Base-by-base conservation (phyloP, 2,329 filamentous ascomycete genomes). In the Sclerotiophoma versabilis region DNA sequence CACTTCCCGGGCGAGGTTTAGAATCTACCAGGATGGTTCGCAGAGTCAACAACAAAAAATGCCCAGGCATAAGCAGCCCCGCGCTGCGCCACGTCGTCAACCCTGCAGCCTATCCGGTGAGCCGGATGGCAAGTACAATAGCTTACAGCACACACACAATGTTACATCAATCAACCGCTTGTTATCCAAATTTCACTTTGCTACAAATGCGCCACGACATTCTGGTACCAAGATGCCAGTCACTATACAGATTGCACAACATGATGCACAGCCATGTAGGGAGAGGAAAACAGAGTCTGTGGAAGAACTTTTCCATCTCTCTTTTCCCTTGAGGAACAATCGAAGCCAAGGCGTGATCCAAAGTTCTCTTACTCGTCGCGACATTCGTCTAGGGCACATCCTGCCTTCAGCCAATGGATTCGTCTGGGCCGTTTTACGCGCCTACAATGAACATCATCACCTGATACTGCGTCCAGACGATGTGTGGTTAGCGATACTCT, bases 401-500 rank as follows among this genome's bases (percentile, higher is more conserved):
- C 22, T 10, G 1, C 20, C 41, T 10, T 52, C 43, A 12, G n/a
- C 19, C 12, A 58, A 64, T 32, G 53, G 56, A 8, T 59, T 64
- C 17, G 53, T 64, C 17, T 25, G 29, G 6, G 49, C 38, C 10
- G 19, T 48, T 15, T 38, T 58, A 9, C 11, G 47, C 5, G 60
- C 60, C 5, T 55, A 52, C 29, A 29, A 15, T n/a, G 9, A 55
- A 19, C 49, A 64, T 22, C 49, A 54, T n/a, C 60, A 68, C 30
- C 49, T 68, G 1, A 34, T 55, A 5, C 52, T 68, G 1, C 63
- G 63, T 4, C 65, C 65, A 10, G 63, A 68, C 4, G 63, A 68
- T 22, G 52, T 66, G 1, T 68, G 62, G 64, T 54, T 65, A 33
- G 52, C 55, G 9, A 64, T 65, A 36, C 19, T 66, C 4, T 55